Evolutionary conservation across 345 rosid species (phyloP), one percentile per base, ranked within the genome.

Genomic region (Dimocarpus longan): DNA sequence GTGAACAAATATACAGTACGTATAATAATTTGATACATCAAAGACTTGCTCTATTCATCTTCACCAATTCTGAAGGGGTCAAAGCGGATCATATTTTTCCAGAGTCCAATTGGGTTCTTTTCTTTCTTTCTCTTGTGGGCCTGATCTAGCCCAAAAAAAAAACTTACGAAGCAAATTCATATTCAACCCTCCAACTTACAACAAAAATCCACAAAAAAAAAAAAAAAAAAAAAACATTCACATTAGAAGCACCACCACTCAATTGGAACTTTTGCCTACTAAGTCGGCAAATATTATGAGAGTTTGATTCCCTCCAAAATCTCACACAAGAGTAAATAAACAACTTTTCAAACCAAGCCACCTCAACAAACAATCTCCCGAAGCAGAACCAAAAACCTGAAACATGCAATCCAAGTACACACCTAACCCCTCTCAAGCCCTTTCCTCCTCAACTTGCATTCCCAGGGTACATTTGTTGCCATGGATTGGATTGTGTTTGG

Each of bases 361-460:
- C 1, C 84, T 85, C 60, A 78, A 78, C 60, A 67, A 32, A 32
- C 37, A 3, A 80, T 68, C 83, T 85, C 56, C 74, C 83, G 28
- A 80, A 21, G 80, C 78, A 68, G 37, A 13, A 72, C 80, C 64
- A 69, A 70, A 66, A 68, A 54, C 81, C 54, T 85, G 74, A 72
- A 70, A 39, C 90, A 82, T 57, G 87, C 73, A 8, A 52, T 71
- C 77, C 86, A 82, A 74, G 67, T 81, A 43, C 88, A 79, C 75
- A 64, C 85, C 80, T 86, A 83, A 71, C 68, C 85, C 84, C 52
- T 84, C 79, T 19, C 84, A 68, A 84, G 62, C 80, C 21, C 12
- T 75, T 64, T 64, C 79, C 88, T 88, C 78, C 86, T 85, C 79
- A 76, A 59, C 80, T 48, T 60, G 21, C 85, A 85, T 69, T 50